phyloP scores from a whole-genome alignment of 2,329 filamentous ascomycete genomes.

The Epichloe gansuensis region DNA sequence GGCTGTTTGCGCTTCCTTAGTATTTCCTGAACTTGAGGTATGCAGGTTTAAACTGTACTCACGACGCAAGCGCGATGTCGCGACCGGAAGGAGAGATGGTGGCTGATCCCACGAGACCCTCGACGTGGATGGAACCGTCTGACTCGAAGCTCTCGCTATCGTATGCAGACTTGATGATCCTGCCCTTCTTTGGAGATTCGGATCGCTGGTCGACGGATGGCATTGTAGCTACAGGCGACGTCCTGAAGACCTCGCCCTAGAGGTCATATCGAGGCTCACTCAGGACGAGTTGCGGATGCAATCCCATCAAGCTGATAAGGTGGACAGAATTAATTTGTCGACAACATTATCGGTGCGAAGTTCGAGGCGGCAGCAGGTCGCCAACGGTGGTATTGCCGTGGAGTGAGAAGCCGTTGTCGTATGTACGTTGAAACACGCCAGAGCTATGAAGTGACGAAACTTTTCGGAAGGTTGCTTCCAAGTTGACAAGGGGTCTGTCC shows the following conservation, averaged over 20 bases:
- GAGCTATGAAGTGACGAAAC: not conserved
- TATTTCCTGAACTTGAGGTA: conserved; percentile 13
- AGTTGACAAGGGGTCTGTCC: not conserved
- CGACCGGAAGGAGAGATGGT: conserved; percentile 86
- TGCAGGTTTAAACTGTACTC: conserved; percentile 16
- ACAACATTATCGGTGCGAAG: not conserved
- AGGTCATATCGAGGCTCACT: conserved; percentile 6
- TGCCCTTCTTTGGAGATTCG: conserved; percentile 40
- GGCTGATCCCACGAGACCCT: conserved; percentile 72
- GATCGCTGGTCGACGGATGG: conserved; percentile 32
- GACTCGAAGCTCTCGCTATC: conserved; percentile 82
- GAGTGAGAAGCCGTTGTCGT: not conserved
- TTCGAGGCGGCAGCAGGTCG: not conserved
- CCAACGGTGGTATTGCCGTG: not conserved
- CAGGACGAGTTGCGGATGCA: not conserved
- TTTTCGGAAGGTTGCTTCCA: not conserved
- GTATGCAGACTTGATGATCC: conserved; percentile 53
- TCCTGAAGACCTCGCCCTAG: not conserved
- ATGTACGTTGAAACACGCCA: not conserved
- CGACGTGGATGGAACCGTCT: conserved; percentile 72
- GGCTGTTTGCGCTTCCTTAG: conserved; percentile 30
- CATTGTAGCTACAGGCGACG: conserved; percentile 22
- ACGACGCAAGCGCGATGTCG: conserved; percentile 80
- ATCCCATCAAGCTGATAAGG: not conserved
- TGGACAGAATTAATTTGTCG: not conserved